Evolutionary conservation across 345 rosid species (phyloP), one percentile per base, ranked within the genome.

Genomic region (Citrus sp.): DNA sequence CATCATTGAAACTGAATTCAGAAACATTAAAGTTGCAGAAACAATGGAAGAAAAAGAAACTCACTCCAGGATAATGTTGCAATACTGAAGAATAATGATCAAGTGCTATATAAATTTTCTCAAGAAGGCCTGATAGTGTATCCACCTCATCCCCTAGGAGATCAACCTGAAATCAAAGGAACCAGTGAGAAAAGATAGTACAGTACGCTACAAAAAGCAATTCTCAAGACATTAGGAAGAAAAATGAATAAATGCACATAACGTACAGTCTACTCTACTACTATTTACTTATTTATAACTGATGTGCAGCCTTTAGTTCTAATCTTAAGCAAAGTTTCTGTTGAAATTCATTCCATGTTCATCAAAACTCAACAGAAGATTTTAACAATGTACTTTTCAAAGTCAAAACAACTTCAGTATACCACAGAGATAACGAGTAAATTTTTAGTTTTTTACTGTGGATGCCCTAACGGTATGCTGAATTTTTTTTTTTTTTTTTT

Each of bases 101-200:
- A 24, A 97, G 88, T 3, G 94, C 98, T 65, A 94, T 92, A 82
- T 94, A 94, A 74, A 97, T 92, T 84, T 97, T 97, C 87, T 92
- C 97, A 54, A 93, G 98, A 79, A 94, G 97, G 77, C 90, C 68
- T 76, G 85, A 79, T 67, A 88, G 92, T 37, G 85, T 62, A 62
- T 94, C 98, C 85, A 94, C 99, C 83, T 94, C 90, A 79, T 97
- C 95, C 14, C 95, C 99, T 58, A 97, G 86, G 77, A 93, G 92
- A 85, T 97, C 98, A 75, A 97, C 99, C 99, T 97, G 85, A 77
- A 82, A 80, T 82, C 63, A 78, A 86, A 80, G 68, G 42, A 67
- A 24, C 49, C 59, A 76, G 58, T 66, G 35, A 42, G 65, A 51
- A 69, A n/a, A 40, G 9, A 79, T 34, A 37, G 63, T 24, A 54